phyloP scores from a whole-genome alignment of 2,329 filamentous ascomycete genomes.

The Cercospora sp. region DNA sequence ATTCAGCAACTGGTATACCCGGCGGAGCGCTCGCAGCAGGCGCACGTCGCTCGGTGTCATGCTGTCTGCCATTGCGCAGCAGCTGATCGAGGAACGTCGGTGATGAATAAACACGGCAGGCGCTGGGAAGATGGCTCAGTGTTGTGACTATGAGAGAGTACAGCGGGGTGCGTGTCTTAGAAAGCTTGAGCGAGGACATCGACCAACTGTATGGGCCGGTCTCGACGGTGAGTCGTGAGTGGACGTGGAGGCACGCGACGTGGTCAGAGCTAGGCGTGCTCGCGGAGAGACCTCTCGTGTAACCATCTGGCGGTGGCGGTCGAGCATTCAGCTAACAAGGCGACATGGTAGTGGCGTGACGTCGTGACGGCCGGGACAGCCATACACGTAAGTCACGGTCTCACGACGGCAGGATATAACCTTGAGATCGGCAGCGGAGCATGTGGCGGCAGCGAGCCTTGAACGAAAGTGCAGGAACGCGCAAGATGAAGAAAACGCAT shows the following conservation, averaged over 20 bases:
- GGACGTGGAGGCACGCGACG: neutral
- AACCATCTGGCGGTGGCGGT: neutral
- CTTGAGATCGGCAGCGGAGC: neutral
- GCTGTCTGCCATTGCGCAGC: too few species aligned
- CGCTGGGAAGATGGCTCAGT: too few species aligned
- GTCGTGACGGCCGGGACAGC: neutral
- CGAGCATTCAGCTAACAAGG: neutral
- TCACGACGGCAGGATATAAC: neutral
- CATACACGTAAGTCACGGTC: neutral
- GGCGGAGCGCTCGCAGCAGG: too few species aligned
- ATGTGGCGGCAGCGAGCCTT: neutral
- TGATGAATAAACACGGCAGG: too few species aligned
- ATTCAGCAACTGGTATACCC: too few species aligned
- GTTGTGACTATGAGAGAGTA: too few species aligned
- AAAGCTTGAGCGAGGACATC: too few species aligned
- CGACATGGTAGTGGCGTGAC: neutral
- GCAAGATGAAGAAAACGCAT: neutral
- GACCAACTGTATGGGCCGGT: too few species aligned
- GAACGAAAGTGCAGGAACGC: neutral
- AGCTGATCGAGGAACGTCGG: too few species aligned
- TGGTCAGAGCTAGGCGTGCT: neutral
- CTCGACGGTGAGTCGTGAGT: neutral
- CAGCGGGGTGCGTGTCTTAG: too few species aligned
- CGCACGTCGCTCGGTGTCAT: too few species aligned
- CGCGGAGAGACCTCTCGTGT: neutral